Evolutionary conservation across 495 filamentous ascomycete genomes (phyloP), one percentile per base, ranked within the genome.

Genomic region (Bacidia gigantensis): DNA sequence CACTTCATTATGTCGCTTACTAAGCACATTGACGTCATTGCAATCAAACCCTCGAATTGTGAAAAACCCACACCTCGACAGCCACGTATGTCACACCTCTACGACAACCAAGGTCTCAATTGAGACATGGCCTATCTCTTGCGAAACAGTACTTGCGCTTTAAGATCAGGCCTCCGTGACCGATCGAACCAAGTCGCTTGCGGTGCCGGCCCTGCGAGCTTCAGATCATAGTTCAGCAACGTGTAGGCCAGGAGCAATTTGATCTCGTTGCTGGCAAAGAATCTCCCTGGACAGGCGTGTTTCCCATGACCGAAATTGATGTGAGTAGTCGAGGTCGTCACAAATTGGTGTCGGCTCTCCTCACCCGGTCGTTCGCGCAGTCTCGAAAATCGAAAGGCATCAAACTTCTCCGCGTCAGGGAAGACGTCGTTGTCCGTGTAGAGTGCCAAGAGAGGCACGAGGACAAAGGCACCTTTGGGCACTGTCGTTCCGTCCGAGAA

Each of bases 231-330:
- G 14, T 35, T 35, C 29, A 35, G 29, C 7, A 35, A 14, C 14
- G 29, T 35, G 14, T 35, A 35, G 7, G 29, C 29, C 47, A 17
- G 11, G 1, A 50, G 25, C 17, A 75, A 67, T 53, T 79, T 78
- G 26, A 70, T 58, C 62, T 75, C 72, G 41, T 69, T 66, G 1
- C 62, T 58, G 1, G 74, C 76, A 50, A 78, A 75, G 59, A 77
- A 75, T 11, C 75, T 62, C 0, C 76, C 75, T 3, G 75, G 72
- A 49, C 75, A 78, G 0, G 79, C 75, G 49, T 81, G 73, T 32
- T 62, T 49, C 5, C 76, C 75, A 46, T 71, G 65, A 0, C 75
- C 74, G 50, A 76, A 79, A 0, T 57, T 65, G 39, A 77, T 52
- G 45, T 68, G 64, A 2, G 66, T 58, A 3, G 69, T 62, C 1